Evolutionary conservation across 1,284 basidiomycete species (phyloP), one percentile per base, ranked within the genome.

Genomic region (Ganoderma sinense): DNA sequence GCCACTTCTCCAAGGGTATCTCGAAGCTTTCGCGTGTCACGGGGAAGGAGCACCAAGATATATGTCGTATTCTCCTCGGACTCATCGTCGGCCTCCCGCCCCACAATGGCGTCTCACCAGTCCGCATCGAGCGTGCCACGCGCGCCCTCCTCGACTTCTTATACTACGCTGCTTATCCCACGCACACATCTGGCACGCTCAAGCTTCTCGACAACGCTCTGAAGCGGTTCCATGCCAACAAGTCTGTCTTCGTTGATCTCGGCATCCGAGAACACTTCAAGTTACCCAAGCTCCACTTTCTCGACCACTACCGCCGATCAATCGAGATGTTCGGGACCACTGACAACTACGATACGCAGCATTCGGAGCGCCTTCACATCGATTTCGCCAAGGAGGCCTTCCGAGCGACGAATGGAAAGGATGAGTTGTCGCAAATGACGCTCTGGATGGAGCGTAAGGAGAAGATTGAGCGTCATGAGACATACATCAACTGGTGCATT

Each of bases 1-100:
- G 79, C 0, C 64, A 78, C 0, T 86, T 86, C 66, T 69, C 73
- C 14, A 84, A 83, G 18, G 85, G 85, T 0, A 83, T 86, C 26
- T 75, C 77, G 0, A 64, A 7, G 2, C 40, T 78, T 14, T 60
- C 66, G 14, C 66, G 63, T 3, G 48, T 76, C 8, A 70, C 78
- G 0, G 78, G 76, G 0, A 65, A 68, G 41, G 76, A 78, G 63
- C 76, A 76, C 43, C 48, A 11, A 0, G 71, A 78, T 8, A 77
- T 79, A 16, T 69, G 70, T 40, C 69, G 69, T 3, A 56, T 74
- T 13, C 60, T 78, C 0, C 62, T 77, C 0, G 76, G 73, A 0
- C 53, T 75, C 1, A 55, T 78, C 26, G 60, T 75, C 29, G 75
- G 69, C 11, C 55, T 74, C 0, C 69, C 53, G 0, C 67, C 73